Evolutionary conservation across 1,139 yeast species (phyloP).

Genomic region (Scheffersomyces stambukii): DNA sequence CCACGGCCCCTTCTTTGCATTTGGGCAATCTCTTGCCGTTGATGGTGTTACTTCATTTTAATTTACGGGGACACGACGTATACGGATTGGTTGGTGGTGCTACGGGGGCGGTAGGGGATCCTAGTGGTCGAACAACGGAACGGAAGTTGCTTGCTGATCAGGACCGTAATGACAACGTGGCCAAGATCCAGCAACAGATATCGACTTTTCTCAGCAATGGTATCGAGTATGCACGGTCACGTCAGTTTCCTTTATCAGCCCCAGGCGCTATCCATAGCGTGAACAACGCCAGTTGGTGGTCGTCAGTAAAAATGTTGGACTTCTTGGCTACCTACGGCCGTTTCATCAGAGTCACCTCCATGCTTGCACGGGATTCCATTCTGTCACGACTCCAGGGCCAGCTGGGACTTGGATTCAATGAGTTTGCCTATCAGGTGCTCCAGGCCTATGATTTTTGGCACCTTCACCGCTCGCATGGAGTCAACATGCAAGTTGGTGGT

Average conservation of each 20-base stretch:
- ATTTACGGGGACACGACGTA: constrained; percentile 76
- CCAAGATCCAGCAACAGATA: constrained; percentile 60
- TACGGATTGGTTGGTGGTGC: constrained; percentile 95
- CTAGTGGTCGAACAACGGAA: constrained; percentile 85
- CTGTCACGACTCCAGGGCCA: constrained; percentile 66
- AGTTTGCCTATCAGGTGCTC: constrained; percentile 84
- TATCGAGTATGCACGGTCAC: constrained; percentile 51
- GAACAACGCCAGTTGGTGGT: constrained; percentile 88
- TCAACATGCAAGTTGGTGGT: constrained; percentile 87
- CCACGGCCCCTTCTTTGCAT: constrained; percentile 86
- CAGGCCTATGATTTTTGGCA: constrained; percentile 96
- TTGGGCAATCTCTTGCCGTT: constrained; percentile 87
- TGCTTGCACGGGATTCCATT: constrained; percentile 88
- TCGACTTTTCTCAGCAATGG: constrained; percentile 58
- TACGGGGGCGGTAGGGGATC: constrained; percentile 95
- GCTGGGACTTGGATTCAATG: constrained; percentile 86
- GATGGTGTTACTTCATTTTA: constrained; percentile 79
- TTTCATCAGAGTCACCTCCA: constrained; percentile 75
- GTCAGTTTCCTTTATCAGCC: constrained; percentile 46
- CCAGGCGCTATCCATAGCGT: constrained; percentile 43
- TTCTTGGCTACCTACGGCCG: constrained; percentile 77
- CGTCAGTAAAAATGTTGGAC: constrained; percentile 64
- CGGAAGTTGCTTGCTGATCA: constrained; percentile 52
- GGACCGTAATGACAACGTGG: constrained; percentile 58
- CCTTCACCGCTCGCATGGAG: constrained; percentile 54